Percentiles rank a stretch among this genome's conserved stretches.
These are phyloP conservation scores for Rhodotorula taiwanensis DNA, from an alignment of 768 basidiomycete genomes.

Conservation along the genomic window DNA sequence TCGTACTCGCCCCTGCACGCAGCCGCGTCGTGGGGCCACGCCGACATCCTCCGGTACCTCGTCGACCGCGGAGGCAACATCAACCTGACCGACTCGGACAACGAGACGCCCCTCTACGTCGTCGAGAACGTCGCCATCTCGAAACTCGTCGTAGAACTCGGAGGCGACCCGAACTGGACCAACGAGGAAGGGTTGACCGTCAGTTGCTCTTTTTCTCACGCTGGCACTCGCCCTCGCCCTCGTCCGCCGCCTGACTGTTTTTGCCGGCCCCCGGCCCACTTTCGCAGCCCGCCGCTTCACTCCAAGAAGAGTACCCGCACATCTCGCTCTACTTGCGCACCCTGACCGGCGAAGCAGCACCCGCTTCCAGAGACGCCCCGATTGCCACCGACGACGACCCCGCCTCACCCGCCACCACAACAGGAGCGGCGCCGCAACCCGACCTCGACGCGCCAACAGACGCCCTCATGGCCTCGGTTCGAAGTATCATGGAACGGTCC, in stretches of 20 bases:
- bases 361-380: background rate
- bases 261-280: background rate
- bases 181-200: slow-evolving; percentile 47
- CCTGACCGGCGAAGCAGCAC: slow-evolving; percentile 33
- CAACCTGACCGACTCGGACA: slow-evolving; percentile 48
- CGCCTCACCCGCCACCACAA: background rate
- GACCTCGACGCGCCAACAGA: slow-evolving; percentile 39
- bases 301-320: slow-evolving; percentile 41
- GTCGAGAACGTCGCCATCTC: slow-evolving; percentile 46
- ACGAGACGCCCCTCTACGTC: slow-evolving; percentile 49
- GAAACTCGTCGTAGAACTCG: slow-evolving; percentile 45
- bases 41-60: slow-evolving; percentile 46
- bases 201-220: slow-evolving; percentile 25
- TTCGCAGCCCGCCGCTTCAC: slow-evolving; percentile 37
- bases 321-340: slow-evolving; percentile 39
- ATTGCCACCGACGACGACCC: background rate
- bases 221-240: too few relatives aligned
- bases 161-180: slow-evolving; percentile 42
- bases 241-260: too few relatives aligned
- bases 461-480: slow-evolving; percentile 42
- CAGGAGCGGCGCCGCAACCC: background rate
- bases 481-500: slow-evolving; percentile 44
- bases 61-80: slow-evolving; percentile 46
- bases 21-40: slow-evolving; percentile 48
- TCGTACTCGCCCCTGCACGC: slow-evolving; percentile 45